Evolutionary conservation across 2,329 filamentous ascomycete genomes (phyloP).

Genomic region (Ophiostoma tasmaniense): DNA sequence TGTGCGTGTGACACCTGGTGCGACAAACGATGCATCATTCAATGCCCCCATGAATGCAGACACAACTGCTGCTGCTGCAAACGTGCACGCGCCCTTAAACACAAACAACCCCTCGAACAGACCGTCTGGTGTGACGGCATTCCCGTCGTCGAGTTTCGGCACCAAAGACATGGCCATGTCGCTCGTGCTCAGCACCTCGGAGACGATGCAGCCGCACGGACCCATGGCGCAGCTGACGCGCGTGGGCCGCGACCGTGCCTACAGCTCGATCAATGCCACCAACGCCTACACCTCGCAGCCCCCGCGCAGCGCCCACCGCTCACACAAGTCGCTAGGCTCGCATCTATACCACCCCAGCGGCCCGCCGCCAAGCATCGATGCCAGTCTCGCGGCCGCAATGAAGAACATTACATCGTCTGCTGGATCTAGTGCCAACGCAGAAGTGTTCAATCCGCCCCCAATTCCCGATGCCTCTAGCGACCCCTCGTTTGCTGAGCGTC

Average conservation of each 20-base stretch:
- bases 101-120: neutral
- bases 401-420: neutral
- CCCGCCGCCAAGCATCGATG: neutral
- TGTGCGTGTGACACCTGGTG: constrained; percentile 29
- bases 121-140: neutral
- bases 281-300: constrained; percentile 24
- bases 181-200: constrained; percentile 52
- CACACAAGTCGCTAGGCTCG: constrained; percentile 6
- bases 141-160: constrained; percentile 41
- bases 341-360: constrained; percentile 15
- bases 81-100: neutral
- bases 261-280: neutral
- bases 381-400: neutral
- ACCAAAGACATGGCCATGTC: constrained; percentile 56
- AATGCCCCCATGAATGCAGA: neutral
- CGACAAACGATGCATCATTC: neutral
- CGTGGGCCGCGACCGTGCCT: constrained; percentile 3
- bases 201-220: constrained; percentile 55
- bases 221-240: constrained; percentile 51
- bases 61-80: neutral
- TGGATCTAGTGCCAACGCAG: neutral
- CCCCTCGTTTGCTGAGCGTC: constrained; percentile 27
- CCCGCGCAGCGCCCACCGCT: neutral
- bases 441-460: neutral
- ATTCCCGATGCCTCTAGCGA: constrained; percentile 17